Percentiles rank a stretch among this genome's conserved stretches.
Conservation (phyloP, 2,329 filamentous ascomycete genomes). For the Thielaviopsis populi region DNA sequence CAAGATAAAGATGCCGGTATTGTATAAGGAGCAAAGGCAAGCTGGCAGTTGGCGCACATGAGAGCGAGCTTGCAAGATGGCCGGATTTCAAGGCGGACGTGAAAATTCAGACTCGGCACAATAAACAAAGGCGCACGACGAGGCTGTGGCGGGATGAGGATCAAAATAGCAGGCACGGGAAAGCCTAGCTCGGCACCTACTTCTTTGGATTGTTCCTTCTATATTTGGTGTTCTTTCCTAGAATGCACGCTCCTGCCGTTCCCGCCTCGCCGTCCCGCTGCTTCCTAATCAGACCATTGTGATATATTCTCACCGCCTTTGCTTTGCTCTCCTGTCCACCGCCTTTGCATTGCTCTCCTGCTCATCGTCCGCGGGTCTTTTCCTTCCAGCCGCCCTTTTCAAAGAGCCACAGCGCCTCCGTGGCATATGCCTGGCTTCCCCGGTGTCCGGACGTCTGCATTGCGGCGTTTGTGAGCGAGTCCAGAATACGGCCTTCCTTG, state of each 20-base stretch:
- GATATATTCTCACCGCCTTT: not conserved
- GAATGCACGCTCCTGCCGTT: not conserved
- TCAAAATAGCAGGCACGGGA: not conserved
- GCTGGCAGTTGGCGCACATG: not conserved
- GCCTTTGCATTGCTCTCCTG: not conserved
- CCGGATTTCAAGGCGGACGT: not conserved
- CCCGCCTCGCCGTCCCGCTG: not conserved
- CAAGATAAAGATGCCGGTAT: constrained; percentile 1
- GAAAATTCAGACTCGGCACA: not conserved
- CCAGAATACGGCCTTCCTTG: constrained; percentile 60
- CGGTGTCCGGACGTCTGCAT: constrained; percentile 54
- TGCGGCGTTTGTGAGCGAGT: constrained; percentile 63
- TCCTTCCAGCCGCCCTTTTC: constrained; percentile 57
- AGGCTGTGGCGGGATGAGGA: not conserved
- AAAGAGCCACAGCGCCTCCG: constrained; percentile 77
- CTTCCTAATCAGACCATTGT: not conserved
- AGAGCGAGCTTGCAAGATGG: not conserved
- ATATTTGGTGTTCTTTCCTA: not conserved
- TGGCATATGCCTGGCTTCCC: constrained; percentile 69
- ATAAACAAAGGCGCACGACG: not conserved
- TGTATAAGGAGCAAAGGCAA: not conserved
- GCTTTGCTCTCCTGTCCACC: not conserved
- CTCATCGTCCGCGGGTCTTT: constrained; percentile 39
- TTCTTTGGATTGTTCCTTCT: not conserved
- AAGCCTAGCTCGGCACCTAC: not conserved